Conservation (phyloP, 2,329 filamentous ascomycete species). For the Ilyonectria destructans region DNA sequence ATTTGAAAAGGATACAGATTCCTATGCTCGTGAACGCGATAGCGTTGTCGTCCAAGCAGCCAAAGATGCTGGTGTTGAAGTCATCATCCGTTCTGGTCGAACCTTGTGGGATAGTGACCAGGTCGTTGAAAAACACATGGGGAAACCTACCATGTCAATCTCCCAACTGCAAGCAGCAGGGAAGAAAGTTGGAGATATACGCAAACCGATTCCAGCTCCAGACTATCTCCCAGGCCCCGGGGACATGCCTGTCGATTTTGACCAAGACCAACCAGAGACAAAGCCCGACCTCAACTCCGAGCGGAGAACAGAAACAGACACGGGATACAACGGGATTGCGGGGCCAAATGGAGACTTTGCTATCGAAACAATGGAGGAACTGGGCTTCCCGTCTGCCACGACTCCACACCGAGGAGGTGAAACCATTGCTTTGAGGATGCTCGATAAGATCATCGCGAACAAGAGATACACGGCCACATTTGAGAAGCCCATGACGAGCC, state of each 20-base stretch:
- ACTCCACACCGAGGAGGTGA: constrained; percentile 82
- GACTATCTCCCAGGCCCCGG: constrained; percentile 75
- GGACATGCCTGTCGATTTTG: constrained; percentile 72
- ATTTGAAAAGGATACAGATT: constrained; percentile 85
- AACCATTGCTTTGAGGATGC: constrained; percentile 70
- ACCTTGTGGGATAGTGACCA: constrained; percentile 84
- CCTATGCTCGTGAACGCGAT: constrained; percentile 79
- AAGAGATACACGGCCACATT: constrained; percentile 81
- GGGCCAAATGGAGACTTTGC: constrained; percentile 80
- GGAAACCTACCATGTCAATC: constrained; percentile 84
- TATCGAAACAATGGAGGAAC: constrained; percentile 79
- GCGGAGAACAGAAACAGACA: constrained; percentile 69
- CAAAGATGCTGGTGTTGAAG: constrained; percentile 76
- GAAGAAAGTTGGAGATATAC: constrained; percentile 74
- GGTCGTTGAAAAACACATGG: constrained; percentile 75
- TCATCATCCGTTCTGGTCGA: constrained; percentile 76
- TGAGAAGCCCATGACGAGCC: constrained; percentile 82
- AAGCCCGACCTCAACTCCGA: constrained; percentile 74
- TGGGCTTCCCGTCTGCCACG: constrained; percentile 77
- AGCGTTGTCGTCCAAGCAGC: constrained; percentile 72
- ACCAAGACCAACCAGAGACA: constrained; percentile 67
- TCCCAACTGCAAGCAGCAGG: constrained; percentile 76
- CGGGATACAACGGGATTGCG: constrained; percentile 73
- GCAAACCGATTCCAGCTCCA: constrained; percentile 74
- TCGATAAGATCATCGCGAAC: constrained; percentile 74